Conservation (phyloP, 495 filamentous ascomycete genomes). For the Lasiosphaeria hispida region DNA sequence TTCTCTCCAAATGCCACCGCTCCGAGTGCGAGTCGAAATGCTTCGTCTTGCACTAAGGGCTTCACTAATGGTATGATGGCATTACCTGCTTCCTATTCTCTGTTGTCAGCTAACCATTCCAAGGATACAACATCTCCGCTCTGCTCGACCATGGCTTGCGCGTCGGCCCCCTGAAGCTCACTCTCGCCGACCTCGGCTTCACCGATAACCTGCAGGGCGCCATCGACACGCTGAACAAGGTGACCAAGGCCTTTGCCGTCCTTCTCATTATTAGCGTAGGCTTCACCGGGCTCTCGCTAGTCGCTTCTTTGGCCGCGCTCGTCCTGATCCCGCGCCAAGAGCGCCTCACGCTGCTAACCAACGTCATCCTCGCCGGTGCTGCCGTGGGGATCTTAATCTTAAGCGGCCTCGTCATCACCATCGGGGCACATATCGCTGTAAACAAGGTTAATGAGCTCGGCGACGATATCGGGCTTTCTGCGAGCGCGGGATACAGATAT, state of each 20-base stretch:
- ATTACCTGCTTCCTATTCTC: neutral
- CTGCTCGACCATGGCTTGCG: slow-evolving; percentile 54
- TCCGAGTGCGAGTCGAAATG: slow-evolving; percentile 47
- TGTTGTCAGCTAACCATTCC: neutral
- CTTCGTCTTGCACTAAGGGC: slow-evolving; percentile 62
- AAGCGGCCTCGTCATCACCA: slow-evolving; percentile 24
- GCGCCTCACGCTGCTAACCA: slow-evolving; percentile 5
- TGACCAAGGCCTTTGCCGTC: slow-evolving; percentile 56
- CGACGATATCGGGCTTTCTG: slow-evolving; percentile 31
- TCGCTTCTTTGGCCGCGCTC: slow-evolving; percentile 46
- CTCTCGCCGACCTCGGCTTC: slow-evolving; percentile 58
- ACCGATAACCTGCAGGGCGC: slow-evolving; percentile 60
- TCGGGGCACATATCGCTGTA: slow-evolving; percentile 30
- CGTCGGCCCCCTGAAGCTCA: slow-evolving; percentile 45
- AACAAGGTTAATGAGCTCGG: slow-evolving; percentile 33
- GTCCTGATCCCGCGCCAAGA: slow-evolving; percentile 35
- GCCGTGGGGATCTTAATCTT: slow-evolving; percentile 21
- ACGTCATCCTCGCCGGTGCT: slow-evolving; percentile 27
- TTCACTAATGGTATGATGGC: slow-evolving; percentile 48
- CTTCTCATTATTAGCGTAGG: slow-evolving; percentile 63
- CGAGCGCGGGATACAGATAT: slow-evolving; percentile 31
- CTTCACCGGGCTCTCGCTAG: slow-evolving; percentile 54
- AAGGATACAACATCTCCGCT: slow-evolving; percentile 58
- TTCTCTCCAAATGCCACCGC: slow-evolving; percentile 54
- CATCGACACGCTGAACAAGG: slow-evolving; percentile 50